Conservation (phyloP, 1,284 basidiomycete genomes). For the Phellopilus nigrolimitatus region DNA sequence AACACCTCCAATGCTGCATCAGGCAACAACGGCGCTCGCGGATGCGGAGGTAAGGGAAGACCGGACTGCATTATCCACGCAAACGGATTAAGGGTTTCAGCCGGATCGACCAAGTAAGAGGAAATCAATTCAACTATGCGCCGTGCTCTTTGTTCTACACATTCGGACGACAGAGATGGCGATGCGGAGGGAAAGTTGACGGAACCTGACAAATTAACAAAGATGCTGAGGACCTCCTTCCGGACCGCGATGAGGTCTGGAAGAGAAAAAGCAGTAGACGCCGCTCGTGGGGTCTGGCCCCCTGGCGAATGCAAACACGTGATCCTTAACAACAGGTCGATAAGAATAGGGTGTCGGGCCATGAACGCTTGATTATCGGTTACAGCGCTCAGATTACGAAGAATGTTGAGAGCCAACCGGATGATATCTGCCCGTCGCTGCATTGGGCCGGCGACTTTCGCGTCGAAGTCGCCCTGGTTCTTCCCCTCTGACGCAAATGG, state of each 20-base stretch:
- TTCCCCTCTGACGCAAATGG: slow-evolving; percentile 53
- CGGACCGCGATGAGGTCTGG: slow-evolving; percentile 70
- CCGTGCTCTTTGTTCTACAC: slow-evolving; percentile 34
- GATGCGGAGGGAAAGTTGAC: slow-evolving; percentile 41
- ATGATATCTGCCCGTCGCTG: slow-evolving; percentile 69
- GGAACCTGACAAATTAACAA: slow-evolving; percentile 60
- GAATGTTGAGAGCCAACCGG: slow-evolving; percentile 71
- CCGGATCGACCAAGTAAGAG: slow-evolving; percentile 71
- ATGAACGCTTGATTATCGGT: slow-evolving; percentile 71
- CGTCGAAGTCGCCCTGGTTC: slow-evolving; percentile 45
- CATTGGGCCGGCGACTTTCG: slow-evolving; percentile 40
- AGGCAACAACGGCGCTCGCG: slow-evolving; percentile 56
- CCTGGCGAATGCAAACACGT: slow-evolving; percentile 42
- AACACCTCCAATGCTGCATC: slow-evolving; percentile 84
- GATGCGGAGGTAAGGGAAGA: slow-evolving; percentile 35
- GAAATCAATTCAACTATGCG: slow-evolving; percentile 68
- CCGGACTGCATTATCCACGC: slow-evolving; percentile 51
- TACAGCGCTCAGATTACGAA: slow-evolving; percentile 81
- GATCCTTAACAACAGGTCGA: slow-evolving; percentile 68
- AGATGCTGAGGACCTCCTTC: slow-evolving; percentile 72
- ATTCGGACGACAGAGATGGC: slow-evolving; percentile 36
- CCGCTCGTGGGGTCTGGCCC: slow-evolving; percentile 39
- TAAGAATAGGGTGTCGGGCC: slow-evolving; percentile 57
- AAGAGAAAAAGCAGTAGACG: slow-evolving; percentile 57
- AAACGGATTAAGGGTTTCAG: slow-evolving; percentile 60